A percentile compares a stretch with the other conserved stretches of the same genome.
Evolutionary conservation across 805 yeast genomes (phyloP).

Genomic region (Kodamaea kakaduensis): DNA sequence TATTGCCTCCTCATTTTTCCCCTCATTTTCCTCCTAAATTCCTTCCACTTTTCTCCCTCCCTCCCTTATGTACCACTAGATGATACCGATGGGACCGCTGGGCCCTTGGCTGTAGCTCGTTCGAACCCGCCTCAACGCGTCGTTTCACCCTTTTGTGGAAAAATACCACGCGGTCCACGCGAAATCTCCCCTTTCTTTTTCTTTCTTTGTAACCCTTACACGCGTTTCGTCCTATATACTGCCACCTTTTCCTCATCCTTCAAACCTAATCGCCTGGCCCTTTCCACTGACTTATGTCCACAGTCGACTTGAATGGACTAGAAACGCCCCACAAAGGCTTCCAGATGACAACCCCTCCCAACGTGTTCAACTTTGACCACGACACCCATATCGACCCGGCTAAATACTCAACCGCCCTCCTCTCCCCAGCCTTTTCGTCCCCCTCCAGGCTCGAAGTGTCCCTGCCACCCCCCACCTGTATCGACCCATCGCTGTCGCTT

Average conservation of each 20-base stretch:
- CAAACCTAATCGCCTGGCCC: conserved; percentile 1
- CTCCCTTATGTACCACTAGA: too few relatives aligned
- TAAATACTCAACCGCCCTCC: conserved; percentile 13
- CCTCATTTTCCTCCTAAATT: too few relatives aligned
- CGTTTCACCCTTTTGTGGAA: conserved; percentile 3
- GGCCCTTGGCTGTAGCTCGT: too few relatives aligned
- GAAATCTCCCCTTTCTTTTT: conserved; percentile 2
- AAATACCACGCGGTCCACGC: conserved; percentile 3
- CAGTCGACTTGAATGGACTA: conserved; percentile 4
- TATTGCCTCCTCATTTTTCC: too few relatives aligned
- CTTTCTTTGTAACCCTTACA: not conserved
- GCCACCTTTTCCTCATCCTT: not conserved
- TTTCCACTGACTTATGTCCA: too few relatives aligned
- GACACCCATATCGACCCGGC: conserved; percentile 17
- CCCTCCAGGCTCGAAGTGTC: conserved; percentile 33
- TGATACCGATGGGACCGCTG: too few relatives aligned
- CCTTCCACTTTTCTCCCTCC: too few relatives aligned
- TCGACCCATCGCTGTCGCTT: conserved; percentile 15
- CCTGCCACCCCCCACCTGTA: conserved; percentile 15
- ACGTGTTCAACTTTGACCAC: conserved; percentile 14
- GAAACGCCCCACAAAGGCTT: conserved; percentile 1
- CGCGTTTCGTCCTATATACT: conserved; percentile 1
- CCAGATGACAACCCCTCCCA: conserved; percentile 39
- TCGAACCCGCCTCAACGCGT: conserved; percentile 4
- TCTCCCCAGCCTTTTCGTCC: conserved; percentile 46